Evolutionary conservation across 805 yeast genomes (phyloP), one percentile per base, ranked within the genome.

Genomic region (Candida ficus): DNA sequence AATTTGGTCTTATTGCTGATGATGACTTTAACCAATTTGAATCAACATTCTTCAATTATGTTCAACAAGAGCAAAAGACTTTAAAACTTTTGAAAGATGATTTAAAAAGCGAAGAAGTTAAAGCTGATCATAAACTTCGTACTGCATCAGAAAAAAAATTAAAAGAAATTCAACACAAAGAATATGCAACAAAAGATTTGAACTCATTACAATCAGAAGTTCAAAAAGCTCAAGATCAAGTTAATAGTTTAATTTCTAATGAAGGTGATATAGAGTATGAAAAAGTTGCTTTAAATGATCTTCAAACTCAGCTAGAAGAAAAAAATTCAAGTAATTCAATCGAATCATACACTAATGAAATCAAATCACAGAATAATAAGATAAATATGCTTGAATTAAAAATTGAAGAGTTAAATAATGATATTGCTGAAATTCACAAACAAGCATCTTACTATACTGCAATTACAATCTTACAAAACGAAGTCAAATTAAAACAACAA

Each of bases 401-500:
- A 18, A 53, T 79, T 10, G 93, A 86, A 9, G 67, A 66, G 0
- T 51, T 79, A 13, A 72, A 73, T 41, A 67, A 67, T 14, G 70
- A 75, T 17, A 64, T 85, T 12, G 54, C 74, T 5, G 60, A 64
- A 13, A 69, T 75, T 4, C 80, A 75, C 49, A 70, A 72, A 49
- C 82, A 76, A 52, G 66, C 83, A 1, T 89, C 80, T 36, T 50
- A 70, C 3, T 65, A 74, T 45, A 82, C 87, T 1, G 77, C 74
- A 46, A 52, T 78, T 4, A 64, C 70, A 0, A 52, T 79, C 14
- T 47, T 74, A 25, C 53, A 56, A 17, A 78, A 73, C 25, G 68
- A 73, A 10, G 48, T 57, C 2, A 52, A 43, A 2, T 53, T 61
- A 29, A 68, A 64, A 34, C 48, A 52, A 12, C 48, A 47, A 5